Conservation (phyloP, 1,284 basidiomycete species). For the Leucoagaricus sp. region DNA sequence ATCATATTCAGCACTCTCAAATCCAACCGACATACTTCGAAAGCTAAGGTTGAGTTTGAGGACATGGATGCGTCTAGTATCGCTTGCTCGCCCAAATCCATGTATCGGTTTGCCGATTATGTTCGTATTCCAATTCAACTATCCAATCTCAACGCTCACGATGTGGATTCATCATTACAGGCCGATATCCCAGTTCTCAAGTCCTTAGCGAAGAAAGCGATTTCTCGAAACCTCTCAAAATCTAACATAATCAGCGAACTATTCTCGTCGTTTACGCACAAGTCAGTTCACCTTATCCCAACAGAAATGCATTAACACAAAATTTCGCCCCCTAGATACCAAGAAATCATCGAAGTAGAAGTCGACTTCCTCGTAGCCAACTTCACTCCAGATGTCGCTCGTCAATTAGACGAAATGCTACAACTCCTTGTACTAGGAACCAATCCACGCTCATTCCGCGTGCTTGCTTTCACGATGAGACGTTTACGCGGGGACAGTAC, state of each 20-base stretch:
- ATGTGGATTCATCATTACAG: not conserved
- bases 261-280: conserved; percentile 8
- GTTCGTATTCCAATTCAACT: not conserved
- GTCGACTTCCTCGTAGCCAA: conserved; percentile 1
- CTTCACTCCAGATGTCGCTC: not conserved
- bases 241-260: conserved; percentile 11
- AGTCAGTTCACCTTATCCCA: not conserved
- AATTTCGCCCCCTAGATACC: not conserved
- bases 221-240: conserved; percentile 1
- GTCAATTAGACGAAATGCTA: conserved; percentile 1
- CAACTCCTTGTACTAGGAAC: not conserved
- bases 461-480: not conserved
- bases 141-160: too few species aligned
- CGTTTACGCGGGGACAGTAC: not conserved
- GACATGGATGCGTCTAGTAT: too few species aligned
- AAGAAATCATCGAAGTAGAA: conserved; percentile 9
- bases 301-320: too few species aligned
- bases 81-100: conserved; percentile 16
- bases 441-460: not conserved
- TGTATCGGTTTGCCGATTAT: conserved; percentile 17
- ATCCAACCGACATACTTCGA: not conserved
- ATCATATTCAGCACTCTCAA: conserved; percentile 5
- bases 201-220: conserved; percentile 6
- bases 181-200: conserved; percentile 3
- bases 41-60: not conserved